Conservation (phyloP, 2,329 filamentous ascomycete species). For the Lasiodiplodia citricola region DNA sequence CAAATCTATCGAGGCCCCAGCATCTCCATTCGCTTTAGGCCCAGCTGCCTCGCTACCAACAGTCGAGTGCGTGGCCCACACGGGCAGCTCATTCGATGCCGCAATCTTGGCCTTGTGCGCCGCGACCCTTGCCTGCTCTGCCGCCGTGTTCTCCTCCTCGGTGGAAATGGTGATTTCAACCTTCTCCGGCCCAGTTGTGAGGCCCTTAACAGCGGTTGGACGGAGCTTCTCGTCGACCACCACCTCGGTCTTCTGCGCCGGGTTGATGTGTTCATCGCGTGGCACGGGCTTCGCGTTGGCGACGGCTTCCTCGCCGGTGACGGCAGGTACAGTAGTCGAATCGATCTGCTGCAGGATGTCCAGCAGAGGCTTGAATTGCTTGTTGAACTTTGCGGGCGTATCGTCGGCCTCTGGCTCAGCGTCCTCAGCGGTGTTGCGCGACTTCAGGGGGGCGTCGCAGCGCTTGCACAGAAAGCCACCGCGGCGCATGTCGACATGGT, state of each 20-base stretch:
- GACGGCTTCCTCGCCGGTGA: conserved; percentile 73
- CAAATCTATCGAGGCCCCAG: conserved; percentile 29
- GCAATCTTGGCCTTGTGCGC: conserved; percentile 70
- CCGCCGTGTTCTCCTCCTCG: conserved; percentile 68
- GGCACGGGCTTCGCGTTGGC: conserved; percentile 67
- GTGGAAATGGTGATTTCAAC: conserved; percentile 74
- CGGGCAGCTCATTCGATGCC: conserved; percentile 71
- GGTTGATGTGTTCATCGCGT: conserved; percentile 69
- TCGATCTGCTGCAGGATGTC: conserved; percentile 79
- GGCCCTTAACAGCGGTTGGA: conserved; percentile 72
- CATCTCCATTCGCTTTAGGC: conserved; percentile 7
- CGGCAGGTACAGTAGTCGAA: conserved; percentile 71
- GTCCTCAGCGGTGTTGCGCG: conserved; percentile 36
- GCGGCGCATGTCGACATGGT: conserved; percentile 68
- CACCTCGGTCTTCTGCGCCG: conserved; percentile 64
- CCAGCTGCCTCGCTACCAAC: conserved; percentile 58
- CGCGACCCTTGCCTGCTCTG: conserved; percentile 68
- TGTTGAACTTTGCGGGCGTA: conserved; percentile 63
- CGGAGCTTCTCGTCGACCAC: conserved; percentile 60
- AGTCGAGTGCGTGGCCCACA: conserved; percentile 75
- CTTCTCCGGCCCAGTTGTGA: conserved; percentile 69
- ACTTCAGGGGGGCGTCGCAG: conserved; percentile 68
- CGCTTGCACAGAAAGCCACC: conserved; percentile 79
- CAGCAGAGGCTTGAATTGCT: conserved; percentile 79
- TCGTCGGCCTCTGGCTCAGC: conserved; percentile 64